These are phyloP conservation scores for Podospora pseudoanserina DNA, from an alignment of 495 filamentous ascomycete genomes.

Conservation along the genomic window DNA sequence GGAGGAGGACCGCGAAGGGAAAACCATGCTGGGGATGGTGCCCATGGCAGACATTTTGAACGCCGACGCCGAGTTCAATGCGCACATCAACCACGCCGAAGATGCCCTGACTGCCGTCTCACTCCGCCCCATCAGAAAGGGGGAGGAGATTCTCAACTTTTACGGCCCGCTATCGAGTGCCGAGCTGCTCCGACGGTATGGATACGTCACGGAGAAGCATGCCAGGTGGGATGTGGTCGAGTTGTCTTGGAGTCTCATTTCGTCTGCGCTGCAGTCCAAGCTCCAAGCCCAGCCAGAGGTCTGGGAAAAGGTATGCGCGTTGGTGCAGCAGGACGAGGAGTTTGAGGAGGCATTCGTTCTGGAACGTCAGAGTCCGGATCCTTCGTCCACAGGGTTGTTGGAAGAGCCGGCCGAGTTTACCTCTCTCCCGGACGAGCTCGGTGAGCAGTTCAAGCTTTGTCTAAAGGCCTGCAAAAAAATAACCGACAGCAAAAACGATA, in stretches of 20 bases:
- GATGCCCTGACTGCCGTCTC: conserved; percentile 62
- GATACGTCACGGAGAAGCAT: conserved; percentile 79
- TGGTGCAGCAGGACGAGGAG: conserved; percentile 36
- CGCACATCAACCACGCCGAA: conserved; percentile 69
- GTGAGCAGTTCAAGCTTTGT: conserved; percentile 36
- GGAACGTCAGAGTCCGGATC: conserved; percentile 41
- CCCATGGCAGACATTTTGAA: conserved; percentile 92
- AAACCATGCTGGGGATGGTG: conserved; percentile 74
- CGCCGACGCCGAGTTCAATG: conserved; percentile 80
- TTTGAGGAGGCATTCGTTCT: conserved; percentile 45
- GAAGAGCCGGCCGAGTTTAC: conserved; percentile 29
- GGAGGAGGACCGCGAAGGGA: conserved; percentile 65
- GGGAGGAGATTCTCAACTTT: conserved; percentile 87
- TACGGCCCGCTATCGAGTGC: conserved; percentile 80
- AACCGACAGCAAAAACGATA: conserved; percentile 13
- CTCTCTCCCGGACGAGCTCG: conserved; percentile 37
- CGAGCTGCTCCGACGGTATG: conserved; percentile 82
- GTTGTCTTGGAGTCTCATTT: conserved; percentile 56
- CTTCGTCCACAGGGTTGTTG: conserved; percentile 35
- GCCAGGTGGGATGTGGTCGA: conserved; percentile 78
- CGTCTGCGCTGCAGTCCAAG: conserved; percentile 39
- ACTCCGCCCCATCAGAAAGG: conserved; percentile 59
- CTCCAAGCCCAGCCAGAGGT: conserved; percentile 40
- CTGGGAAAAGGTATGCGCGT: conserved; percentile 33
- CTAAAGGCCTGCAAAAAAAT: conserved; percentile 44